phyloP scores from a whole-genome alignment of 305 asterid genomes.

The Plantago coronopus region DNA sequence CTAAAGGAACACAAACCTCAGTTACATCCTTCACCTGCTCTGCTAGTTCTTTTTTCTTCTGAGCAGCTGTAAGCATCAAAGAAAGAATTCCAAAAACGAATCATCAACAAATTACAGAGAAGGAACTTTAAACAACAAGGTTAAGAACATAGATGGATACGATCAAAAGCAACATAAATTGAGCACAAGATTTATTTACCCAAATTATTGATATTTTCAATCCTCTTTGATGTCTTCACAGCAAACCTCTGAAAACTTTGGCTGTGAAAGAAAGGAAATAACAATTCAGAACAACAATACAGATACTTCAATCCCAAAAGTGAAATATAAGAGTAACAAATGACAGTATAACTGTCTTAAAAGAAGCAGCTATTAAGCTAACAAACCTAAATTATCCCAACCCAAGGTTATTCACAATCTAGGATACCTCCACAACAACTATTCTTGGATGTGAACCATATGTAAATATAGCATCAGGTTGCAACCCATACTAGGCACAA shows the following conservation, averaged over 20 bases:
- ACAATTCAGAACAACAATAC: neutral
- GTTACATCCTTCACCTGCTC: conserved; percentile 40
- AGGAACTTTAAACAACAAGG: conserved; percentile 11
- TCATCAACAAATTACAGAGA: neutral
- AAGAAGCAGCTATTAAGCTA: no score
- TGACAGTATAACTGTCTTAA: neutral
- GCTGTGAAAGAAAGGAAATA: conserved; percentile 29
- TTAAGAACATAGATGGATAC: neutral
- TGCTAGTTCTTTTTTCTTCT: conserved; percentile 49
- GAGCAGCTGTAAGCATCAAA: conserved; percentile 45
- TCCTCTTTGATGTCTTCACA: conserved; percentile 62
- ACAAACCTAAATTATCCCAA: no score
- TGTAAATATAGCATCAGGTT: no score
- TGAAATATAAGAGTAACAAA: neutral
- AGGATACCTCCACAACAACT: no score
- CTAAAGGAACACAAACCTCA: conserved; percentile 31
- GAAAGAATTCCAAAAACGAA: neutral
- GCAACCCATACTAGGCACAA: no score
- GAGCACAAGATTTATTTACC: conserved; percentile 19
- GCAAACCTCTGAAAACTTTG: conserved; percentile 78
- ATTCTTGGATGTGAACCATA: no score
- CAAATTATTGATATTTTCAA: conserved; percentile 27
- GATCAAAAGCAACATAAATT: neutral
- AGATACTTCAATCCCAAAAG: neutral
- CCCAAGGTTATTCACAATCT: no score